Percentiles rank a stretch among this genome's conserved stretches.
Evolutionary conservation across 805 yeast species (phyloP).

Genomic region (Candida nanaspora): DNA sequence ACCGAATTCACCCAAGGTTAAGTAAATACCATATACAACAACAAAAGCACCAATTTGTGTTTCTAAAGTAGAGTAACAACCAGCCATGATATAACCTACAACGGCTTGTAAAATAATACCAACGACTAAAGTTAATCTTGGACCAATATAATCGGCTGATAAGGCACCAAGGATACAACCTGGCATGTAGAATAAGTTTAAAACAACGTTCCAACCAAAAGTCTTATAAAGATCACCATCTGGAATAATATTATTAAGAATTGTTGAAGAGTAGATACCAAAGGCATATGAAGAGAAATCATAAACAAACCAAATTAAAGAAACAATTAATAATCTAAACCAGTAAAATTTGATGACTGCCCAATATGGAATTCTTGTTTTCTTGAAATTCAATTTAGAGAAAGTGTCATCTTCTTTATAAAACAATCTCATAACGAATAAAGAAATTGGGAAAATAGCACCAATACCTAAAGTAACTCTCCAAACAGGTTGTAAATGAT

Average conservation of each 20-base stretch:
- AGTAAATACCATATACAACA: slow-evolving; percentile 83
- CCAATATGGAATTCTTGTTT: slow-evolving; percentile 57
- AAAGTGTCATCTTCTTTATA: slow-evolving; percentile 71
- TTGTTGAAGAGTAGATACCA: slow-evolving; percentile 74
- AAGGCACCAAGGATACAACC: slow-evolving; percentile 87
- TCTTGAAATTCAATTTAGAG: slow-evolving; percentile 61
- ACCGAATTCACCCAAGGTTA: slow-evolving; percentile 86
- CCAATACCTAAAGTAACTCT: slow-evolving; percentile 86
- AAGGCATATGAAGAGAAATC: slow-evolving; percentile 86
- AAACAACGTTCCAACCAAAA: slow-evolving; percentile 89
- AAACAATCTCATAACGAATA: slow-evolving; percentile 71
- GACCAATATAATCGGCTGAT: slow-evolving; percentile 84
- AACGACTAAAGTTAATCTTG: slow-evolving; percentile 63
- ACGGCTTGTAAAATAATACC: slow-evolving; percentile 73
- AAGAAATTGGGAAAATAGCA: slow-evolving; percentile 75
- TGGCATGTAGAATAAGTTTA: slow-evolving; percentile 83
- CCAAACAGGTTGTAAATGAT: slow-evolving; percentile 81
- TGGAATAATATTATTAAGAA: slow-evolving; percentile 52
- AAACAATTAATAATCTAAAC: slow-evolving; percentile 64
- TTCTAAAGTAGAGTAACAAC: slow-evolving; percentile 46
- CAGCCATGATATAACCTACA: slow-evolving; percentile 82
- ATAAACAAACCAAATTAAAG: slow-evolving; percentile 85
- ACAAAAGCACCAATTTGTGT: slow-evolving; percentile 69
- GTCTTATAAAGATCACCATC: slow-evolving; percentile 59
- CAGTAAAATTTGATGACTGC: slow-evolving; percentile 74